phyloP scores from a whole-genome alignment of 2,329 filamentous ascomycete species.

The Pseudopyrenochaeta lycopersici region DNA sequence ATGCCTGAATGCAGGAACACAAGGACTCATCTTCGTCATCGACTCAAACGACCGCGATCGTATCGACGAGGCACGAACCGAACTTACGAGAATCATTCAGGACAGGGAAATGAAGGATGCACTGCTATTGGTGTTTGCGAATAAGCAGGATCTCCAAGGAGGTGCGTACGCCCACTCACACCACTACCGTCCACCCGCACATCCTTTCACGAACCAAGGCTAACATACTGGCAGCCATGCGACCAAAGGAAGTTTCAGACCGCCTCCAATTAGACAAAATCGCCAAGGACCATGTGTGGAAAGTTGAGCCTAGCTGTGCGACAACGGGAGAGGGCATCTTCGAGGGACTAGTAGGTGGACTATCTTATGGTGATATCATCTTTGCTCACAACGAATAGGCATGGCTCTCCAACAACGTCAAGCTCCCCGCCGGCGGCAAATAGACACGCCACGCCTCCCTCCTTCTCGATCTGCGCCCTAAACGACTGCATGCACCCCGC shows the following conservation, averaged over 20 bases:
- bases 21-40: slow-evolving; percentile 99
- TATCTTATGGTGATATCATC: neutral
- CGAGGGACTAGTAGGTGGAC: slow-evolving; percentile 55
- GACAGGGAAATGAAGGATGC: slow-evolving; percentile 98
- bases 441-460: slow-evolving; percentile 19
- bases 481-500: slow-evolving; percentile 43
- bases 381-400: slow-evolving; percentile 40
- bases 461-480: slow-evolving; percentile 22
- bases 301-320: slow-evolving; percentile 63
- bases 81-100: slow-evolving; percentile 98
- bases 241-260: slow-evolving; percentile 60
- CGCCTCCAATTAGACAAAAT: slow-evolving; percentile 58
- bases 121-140: slow-evolving; percentile 95
- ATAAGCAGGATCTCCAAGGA: slow-evolving; percentile 96
- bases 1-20: slow-evolving; percentile 69
- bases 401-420: slow-evolving; percentile 62
- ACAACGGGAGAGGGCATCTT: slow-evolving; percentile 64
- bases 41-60: slow-evolving; percentile 99
- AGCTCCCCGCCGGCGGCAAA: slow-evolving; percentile 51
- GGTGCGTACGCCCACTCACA: slow-evolving; percentile 66
- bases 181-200: neutral
- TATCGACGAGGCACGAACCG: slow-evolving; percentile 95
- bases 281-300: slow-evolving; percentile 63
- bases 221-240: slow-evolving; percentile 52
- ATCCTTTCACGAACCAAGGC: slow-evolving; percentile 1